Evolutionary conservation across 108 stramenopile species (phyloP).

Genomic region (Mayamaea pseudoterrestris): DNA sequence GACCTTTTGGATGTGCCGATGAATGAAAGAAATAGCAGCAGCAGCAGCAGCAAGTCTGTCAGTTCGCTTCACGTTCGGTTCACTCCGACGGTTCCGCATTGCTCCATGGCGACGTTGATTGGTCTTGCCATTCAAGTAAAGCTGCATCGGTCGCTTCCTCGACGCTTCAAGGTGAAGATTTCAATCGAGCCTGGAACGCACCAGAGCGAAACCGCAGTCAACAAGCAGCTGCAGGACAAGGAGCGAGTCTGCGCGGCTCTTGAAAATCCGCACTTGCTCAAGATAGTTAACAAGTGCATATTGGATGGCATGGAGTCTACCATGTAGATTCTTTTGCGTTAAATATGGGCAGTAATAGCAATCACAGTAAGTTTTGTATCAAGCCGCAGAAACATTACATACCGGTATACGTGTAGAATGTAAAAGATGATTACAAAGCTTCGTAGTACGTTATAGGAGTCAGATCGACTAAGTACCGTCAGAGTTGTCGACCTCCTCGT

Average conservation of each 20-base stretch:
- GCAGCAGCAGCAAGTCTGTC: too few relatives aligned
- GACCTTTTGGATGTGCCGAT: constrained; percentile 13
- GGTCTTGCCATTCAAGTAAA: constrained; percentile 94
- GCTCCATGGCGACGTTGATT: constrained; percentile 98
- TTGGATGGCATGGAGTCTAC: constrained; percentile 56
- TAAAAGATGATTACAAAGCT: too few relatives aligned
- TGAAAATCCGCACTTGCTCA: constrained; percentile 93
- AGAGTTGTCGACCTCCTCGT: too few relatives aligned
- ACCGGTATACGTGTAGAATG: too few relatives aligned
- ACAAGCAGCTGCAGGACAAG: constrained; percentile 97
- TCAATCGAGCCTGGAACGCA: constrained; percentile 92
- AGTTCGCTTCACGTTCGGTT: background rate
- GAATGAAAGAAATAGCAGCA: background rate
- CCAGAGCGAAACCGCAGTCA: constrained; percentile 88
- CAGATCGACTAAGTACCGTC: too few relatives aligned
- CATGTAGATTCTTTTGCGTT: too few relatives aligned
- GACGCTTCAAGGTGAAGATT: constrained; percentile 84
- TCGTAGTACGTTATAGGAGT: too few relatives aligned
- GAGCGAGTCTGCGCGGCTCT: constrained; percentile 97
- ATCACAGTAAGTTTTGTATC: too few relatives aligned
- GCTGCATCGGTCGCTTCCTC: constrained; percentile 84
- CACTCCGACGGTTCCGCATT: constrained; percentile 83
- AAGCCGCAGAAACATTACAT: too few relatives aligned
- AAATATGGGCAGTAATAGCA: too few relatives aligned
- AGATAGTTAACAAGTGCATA: constrained; percentile 96